These are phyloP conservation scores for Grigorovia yakushimaensis DNA, from an alignment of 805 yeast species.

Conservation along the genomic window DNA sequence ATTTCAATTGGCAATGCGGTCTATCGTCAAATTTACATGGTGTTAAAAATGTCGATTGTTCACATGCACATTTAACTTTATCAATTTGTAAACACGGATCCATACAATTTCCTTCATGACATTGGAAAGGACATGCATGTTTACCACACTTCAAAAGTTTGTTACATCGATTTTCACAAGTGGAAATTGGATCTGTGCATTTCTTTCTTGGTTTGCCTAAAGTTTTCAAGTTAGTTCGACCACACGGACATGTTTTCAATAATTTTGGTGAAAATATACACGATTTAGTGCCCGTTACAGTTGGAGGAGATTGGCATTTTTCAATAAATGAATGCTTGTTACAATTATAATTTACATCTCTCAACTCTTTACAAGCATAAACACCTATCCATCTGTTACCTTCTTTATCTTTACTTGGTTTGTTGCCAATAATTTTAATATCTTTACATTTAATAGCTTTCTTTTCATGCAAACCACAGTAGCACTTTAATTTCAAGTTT, in stretches of 20 bases:
- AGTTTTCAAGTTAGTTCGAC: slow-evolving; percentile 43
- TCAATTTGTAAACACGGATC: slow-evolving; percentile 51
- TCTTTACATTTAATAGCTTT: slow-evolving; percentile 28
- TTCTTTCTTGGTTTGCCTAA: slow-evolving; percentile 35
- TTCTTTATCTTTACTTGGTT: slow-evolving; percentile 19
- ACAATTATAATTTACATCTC: slow-evolving; percentile 51
- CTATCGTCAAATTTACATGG: slow-evolving; percentile 51
- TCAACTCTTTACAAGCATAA: slow-evolving; percentile 37
- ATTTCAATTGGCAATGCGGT: slow-evolving; percentile 62
- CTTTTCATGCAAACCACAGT: slow-evolving; percentile 56
- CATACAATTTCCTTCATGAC: slow-evolving; percentile 72
- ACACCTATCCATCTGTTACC: slow-evolving; percentile 40
- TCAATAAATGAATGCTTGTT: slow-evolving; percentile 51
- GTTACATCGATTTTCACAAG: slow-evolving; percentile 58
- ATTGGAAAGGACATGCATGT: slow-evolving; percentile 49
- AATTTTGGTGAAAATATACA: slow-evolving; percentile 59
- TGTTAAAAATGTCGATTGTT: slow-evolving; percentile 42
- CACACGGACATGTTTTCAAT: slow-evolving; percentile 71
- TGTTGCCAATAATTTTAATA: slow-evolving; percentile 35
- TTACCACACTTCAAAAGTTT: slow-evolving; percentile 65
- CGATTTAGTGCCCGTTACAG: slow-evolving; percentile 18
- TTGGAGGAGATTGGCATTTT: slow-evolving; percentile 27
- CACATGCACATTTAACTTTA: slow-evolving; percentile 54
- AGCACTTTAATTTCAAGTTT: slow-evolving; percentile 37
- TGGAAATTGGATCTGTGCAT: slow-evolving; percentile 74